Evolutionary conservation across 2,329 filamentous ascomycete genomes (phyloP).

Genomic region (Epichloe sp.): DNA sequence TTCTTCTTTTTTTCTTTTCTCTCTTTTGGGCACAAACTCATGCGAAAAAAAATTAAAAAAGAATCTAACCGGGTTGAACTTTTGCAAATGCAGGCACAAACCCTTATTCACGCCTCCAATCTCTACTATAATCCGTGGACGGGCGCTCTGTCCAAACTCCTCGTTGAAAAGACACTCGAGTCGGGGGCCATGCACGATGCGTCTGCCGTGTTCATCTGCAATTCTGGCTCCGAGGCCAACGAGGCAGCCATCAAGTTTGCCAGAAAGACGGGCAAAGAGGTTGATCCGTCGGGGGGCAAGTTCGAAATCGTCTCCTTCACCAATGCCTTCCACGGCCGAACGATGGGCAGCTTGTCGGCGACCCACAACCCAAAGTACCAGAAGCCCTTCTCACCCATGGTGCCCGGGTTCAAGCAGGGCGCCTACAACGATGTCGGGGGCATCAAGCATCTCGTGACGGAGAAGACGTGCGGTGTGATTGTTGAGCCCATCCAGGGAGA

Average conservation of each 20-base stretch:
- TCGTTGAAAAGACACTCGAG: slow-evolving; percentile 68
- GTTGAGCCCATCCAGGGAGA: slow-evolving; percentile 97
- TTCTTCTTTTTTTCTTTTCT: not conserved
- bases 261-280: slow-evolving; percentile 71
- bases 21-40: not conserved
- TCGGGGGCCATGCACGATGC: slow-evolving; percentile 75
- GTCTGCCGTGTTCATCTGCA: slow-evolving; percentile 78
- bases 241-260: slow-evolving; percentile 97
- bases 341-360: slow-evolving; percentile 88
- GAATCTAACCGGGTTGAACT: not conserved
- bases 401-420: slow-evolving; percentile 83
- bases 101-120: slow-evolving; percentile 84
- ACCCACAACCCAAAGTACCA: slow-evolving; percentile 98
- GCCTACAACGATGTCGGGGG: slow-evolving; percentile 68
- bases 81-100: slow-evolving; percentile 37
- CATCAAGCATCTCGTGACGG: slow-evolving; percentile 62
- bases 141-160: slow-evolving; percentile 70
- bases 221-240: slow-evolving; percentile 93
- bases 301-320: slow-evolving; percentile 81
- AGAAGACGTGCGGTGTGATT: slow-evolving; percentile 84
- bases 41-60: not conserved
- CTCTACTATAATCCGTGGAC: slow-evolving; percentile 97
- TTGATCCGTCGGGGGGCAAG: slow-evolving; percentile 61
- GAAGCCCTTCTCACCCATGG: slow-evolving; percentile 85
- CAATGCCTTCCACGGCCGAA: slow-evolving; percentile 89